Base-by-base conservation (phyloP, 352 stramenopile species). In the Phytophthora cactorum region DNA sequence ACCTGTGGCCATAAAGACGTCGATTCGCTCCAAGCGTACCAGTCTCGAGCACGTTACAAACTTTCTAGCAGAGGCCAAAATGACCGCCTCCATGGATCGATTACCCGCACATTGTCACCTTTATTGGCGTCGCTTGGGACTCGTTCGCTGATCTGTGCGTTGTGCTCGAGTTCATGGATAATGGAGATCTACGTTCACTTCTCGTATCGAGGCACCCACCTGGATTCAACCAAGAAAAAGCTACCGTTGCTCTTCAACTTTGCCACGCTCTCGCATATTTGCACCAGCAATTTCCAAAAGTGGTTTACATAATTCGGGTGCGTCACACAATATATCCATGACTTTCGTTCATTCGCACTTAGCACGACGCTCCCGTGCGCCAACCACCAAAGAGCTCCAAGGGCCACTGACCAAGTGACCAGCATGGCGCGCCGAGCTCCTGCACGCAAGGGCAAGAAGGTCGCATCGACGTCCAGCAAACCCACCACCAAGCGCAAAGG, bases 121-220 rank as follows among this genome's bases (percentile, higher is more conserved):
- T 81, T 14, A 39, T 85, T 27, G 82, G 79, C 5, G 80, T 36
- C 22, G 66, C 32, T 36, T 74, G 77, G 77, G 61, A 79, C 8
- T 59, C 59, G 7, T 59, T 82, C 1, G 38, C 53, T 0, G 79
- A 85, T 28, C 32, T 85, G 1, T 71, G 68, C 12, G 72, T 82
- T 0, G 52, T 80, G 2, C 74, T 77, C 3, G 76, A 85, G 55
- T 83, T 74, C 61, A 80, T 88, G 71, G 61, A 73, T 7, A 71
- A 74, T n/a, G 75, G 78, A 14, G 70, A 86, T 25, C 52, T 86
- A 29, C 55, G 72, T 15, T 52, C 53, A 9, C 59, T 87, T 0
- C 55, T 87, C 10, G n/a, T 32, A 1, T 74, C 41, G 1, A 22
- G 39, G 15, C 32, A 56, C 3, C 31, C 34, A 9, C 34, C 62